Percentiles rank a stretch among this genome's conserved stretches.
Evolutionary conservation across 148 eudicot genomes (phyloP).

Genomic region (Rhododendron molle): DNA sequence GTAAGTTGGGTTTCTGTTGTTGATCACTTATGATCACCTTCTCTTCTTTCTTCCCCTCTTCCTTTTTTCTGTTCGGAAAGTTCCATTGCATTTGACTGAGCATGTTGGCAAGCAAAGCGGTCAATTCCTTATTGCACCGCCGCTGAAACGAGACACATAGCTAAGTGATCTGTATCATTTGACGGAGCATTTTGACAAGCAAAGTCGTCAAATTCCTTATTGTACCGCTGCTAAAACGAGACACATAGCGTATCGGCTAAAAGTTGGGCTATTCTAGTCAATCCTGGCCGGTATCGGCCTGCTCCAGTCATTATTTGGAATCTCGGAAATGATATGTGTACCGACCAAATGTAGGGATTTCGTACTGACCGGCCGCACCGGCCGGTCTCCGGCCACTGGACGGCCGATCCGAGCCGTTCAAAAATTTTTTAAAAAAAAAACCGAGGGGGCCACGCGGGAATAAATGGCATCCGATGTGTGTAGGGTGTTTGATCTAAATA

Average conservation of each 20-base stretch:
- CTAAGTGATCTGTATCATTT: background rate
- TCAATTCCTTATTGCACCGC: background rate
- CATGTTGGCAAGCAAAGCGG: background rate
- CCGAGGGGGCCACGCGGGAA: too few relatives aligned
- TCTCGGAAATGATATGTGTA: too few relatives aligned
- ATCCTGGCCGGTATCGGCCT: background rate
- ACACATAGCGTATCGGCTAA: background rate
- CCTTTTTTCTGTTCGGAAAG: background rate
- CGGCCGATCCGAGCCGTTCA: too few relatives aligned
- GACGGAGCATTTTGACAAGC: background rate
- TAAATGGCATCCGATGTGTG: too few relatives aligned
- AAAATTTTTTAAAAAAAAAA: too few relatives aligned
- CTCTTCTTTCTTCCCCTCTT: background rate
- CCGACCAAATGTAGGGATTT: too few relatives aligned
- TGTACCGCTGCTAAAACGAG: background rate
- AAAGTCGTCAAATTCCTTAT: background rate
- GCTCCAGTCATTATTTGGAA: background rate
- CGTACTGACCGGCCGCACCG: too few relatives aligned
- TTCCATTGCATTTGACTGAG: background rate
- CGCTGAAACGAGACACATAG: background rate
- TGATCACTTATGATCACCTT: background rate
- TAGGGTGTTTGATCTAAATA: too few relatives aligned
- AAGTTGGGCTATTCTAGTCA: background rate
- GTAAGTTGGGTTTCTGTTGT: background rate
- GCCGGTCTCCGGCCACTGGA: too few relatives aligned